phyloP scores from a whole-genome alignment of 495 filamentous ascomycete species.

The Penicillium antarcticum region DNA sequence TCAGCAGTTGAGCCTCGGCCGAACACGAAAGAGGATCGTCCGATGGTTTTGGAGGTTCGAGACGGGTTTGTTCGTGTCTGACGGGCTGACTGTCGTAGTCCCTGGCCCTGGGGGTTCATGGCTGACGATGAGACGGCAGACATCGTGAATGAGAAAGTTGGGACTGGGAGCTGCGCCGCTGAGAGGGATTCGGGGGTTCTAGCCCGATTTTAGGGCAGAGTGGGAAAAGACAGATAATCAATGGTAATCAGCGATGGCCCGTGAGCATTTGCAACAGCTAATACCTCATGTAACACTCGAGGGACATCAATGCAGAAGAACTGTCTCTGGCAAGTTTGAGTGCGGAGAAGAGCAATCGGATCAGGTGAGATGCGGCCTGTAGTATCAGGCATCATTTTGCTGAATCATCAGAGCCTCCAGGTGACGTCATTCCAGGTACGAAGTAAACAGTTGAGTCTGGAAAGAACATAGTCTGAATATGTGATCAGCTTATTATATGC shows the following conservation, averaged over 20 bases:
- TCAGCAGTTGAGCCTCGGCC: conserved; percentile 34
- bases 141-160: conserved; percentile 24
- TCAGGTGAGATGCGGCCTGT: conserved; percentile 33
- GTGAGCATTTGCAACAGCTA: not conserved
- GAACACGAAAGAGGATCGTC: conserved; percentile 47
- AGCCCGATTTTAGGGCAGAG: conserved; percentile 2
- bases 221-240: conserved; percentile 3
- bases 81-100: conserved; percentile 51
- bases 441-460: too few species aligned
- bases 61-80: conserved; percentile 61
- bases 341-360: conserved; percentile 29
- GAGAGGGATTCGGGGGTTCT: conserved; percentile 10
- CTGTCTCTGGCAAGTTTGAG: conserved; percentile 21
- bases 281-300: conserved; percentile 2
- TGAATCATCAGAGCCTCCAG: conserved; percentile 18
- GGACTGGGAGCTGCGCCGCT: conserved; percentile 16
- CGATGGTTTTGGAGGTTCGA: conserved; percentile 55
- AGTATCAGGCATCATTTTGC: conserved; percentile 12
- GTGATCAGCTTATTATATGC: too few species aligned
- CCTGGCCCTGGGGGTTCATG: conserved; percentile 31
- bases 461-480: too few species aligned
- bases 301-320: conserved; percentile 6
- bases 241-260: conserved; percentile 5
- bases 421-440: conserved; percentile 17
- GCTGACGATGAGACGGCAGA: conserved; percentile 30